Evolutionary conservation across 306 rosid genomes (phyloP).

Genomic region (Clitoria ternatea): DNA sequence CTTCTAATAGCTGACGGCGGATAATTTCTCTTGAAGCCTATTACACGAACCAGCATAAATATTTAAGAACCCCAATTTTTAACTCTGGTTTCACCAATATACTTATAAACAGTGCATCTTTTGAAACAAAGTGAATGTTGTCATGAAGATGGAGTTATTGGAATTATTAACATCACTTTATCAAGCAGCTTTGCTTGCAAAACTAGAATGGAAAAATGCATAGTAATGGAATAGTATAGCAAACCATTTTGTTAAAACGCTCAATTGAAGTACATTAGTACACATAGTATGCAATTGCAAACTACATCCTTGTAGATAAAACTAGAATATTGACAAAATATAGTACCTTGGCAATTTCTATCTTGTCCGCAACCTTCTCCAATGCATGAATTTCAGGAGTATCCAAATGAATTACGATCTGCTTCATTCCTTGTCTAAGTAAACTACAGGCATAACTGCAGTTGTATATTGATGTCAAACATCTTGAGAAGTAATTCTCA

Average conservation of each 20-base stretch:
- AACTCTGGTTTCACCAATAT: not conserved
- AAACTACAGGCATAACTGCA: constrained; percentile 93
- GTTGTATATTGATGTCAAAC: constrained; percentile 34
- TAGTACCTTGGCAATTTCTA: constrained; percentile 52
- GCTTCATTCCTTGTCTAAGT: constrained; percentile 96
- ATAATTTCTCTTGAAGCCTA: constrained; percentile 74
- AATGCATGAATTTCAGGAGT: constrained; percentile 59
- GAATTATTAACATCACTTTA: not conserved
- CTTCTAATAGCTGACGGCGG: constrained; percentile 58
- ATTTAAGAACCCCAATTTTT: constrained; percentile 8
- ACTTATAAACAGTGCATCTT: constrained; percentile 5
- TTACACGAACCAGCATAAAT: constrained; percentile 22
- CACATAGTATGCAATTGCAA: constrained; percentile 17
- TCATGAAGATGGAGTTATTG: not conserved
- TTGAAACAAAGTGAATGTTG: not conserved
- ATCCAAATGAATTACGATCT: constrained; percentile 71
- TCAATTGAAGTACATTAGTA: too few relatives aligned
- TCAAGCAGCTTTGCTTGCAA: not conserved
- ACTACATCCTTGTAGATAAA: not conserved
- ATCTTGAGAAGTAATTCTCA: constrained; percentile 17
- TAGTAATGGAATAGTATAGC: too few relatives aligned
- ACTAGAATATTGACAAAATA: not conserved
- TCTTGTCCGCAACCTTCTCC: constrained; percentile 80
- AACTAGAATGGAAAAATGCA: not conserved
- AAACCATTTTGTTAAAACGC: constrained; percentile 12